phyloP scores from a whole-genome alignment of 768 basidiomycete genomes.

The Melanogaster broomeanus region DNA sequence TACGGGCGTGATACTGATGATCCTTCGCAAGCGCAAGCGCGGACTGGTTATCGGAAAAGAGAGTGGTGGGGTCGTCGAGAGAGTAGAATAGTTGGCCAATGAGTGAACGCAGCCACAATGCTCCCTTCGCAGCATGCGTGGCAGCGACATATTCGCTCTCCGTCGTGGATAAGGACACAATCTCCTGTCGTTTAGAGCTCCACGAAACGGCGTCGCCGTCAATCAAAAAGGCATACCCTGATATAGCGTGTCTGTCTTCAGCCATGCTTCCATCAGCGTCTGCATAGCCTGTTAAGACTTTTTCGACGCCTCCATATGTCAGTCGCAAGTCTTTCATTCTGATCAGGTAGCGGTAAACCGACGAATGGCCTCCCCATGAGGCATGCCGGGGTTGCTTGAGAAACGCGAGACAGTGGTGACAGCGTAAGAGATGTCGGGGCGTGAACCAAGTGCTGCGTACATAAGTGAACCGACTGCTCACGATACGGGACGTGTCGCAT shows the following conservation, averaged over 20 bases:
- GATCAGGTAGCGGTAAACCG: neutral
- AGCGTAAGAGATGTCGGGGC: neutral
- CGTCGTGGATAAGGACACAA: neutral
- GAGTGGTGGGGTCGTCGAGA: neutral
- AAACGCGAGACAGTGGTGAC: neutral
- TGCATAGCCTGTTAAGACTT: too few relatives aligned
- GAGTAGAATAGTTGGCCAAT: neutral
- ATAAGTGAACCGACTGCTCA: slow-evolving; percentile 9
- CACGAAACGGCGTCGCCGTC: neutral
- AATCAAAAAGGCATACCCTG: neutral
- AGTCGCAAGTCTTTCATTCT: too few relatives aligned
- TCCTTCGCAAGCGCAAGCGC: neutral
- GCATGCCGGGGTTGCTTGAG: neutral
- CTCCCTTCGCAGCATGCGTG: neutral
- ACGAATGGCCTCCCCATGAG: neutral
- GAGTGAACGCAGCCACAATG: neutral
- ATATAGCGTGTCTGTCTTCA: neutral
- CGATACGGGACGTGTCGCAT: slow-evolving; percentile 31
- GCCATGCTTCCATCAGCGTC: too few relatives aligned
- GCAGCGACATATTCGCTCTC: neutral
- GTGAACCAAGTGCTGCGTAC: neutral
- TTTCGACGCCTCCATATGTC: too few relatives aligned
- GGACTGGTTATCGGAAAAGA: neutral
- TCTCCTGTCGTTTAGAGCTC: neutral
- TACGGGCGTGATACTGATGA: neutral